Percentiles rank a stretch among this genome's conserved stretches.
These are phyloP conservation scores for Blastomyces parvus DNA, from an alignment of 2,329 filamentous ascomycete genomes.

Conservation along the genomic window DNA sequence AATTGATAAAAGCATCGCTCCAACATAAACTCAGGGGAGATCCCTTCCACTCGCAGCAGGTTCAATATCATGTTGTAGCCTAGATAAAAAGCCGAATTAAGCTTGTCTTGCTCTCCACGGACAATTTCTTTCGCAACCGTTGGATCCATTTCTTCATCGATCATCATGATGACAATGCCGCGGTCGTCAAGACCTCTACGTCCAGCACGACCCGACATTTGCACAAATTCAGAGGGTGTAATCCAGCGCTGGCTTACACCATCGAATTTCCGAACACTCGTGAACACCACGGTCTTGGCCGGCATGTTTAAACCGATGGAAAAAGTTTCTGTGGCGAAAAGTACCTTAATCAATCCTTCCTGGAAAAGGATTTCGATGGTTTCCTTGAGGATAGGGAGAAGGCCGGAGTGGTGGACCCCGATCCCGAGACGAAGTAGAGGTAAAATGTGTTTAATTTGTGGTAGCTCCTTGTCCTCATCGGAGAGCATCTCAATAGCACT, in stretches of 20 bases:
- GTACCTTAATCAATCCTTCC: constrained; percentile 91
- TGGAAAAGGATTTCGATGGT: constrained; percentile 99
- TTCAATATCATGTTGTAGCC: constrained; percentile 99
- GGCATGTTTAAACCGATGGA: constrained; percentile 99
- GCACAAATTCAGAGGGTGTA: constrained; percentile 91
- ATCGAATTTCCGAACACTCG: constrained; percentile 90
- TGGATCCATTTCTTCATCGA: constrained; percentile 92
- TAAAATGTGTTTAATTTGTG: constrained; percentile 83
- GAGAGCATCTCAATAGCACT: constrained; percentile 89
- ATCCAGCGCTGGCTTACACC: constrained; percentile 71
- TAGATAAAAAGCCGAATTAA: constrained; percentile 95
- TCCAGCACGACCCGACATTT: constrained; percentile 96
- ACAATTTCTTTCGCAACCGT: constrained; percentile 91
- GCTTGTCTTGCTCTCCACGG: constrained; percentile 88
- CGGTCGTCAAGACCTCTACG: constrained; percentile 94
- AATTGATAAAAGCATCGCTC: constrained; percentile 98
- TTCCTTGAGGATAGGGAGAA: constrained; percentile 93
- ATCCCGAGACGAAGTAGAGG: constrained; percentile 85
- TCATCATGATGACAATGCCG: constrained; percentile 99
- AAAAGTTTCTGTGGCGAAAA: constrained; percentile 97
- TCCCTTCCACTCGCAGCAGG: constrained; percentile 93
- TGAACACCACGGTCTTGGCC: constrained; percentile 98
- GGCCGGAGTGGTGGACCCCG: constrained; percentile 91
- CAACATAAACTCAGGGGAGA: constrained; percentile 98
- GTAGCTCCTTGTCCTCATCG: constrained; percentile 77